Evolutionary conservation across 2,329 filamentous ascomycete genomes (phyloP).

Genomic region (Pyrenochaeta sp.): DNA sequence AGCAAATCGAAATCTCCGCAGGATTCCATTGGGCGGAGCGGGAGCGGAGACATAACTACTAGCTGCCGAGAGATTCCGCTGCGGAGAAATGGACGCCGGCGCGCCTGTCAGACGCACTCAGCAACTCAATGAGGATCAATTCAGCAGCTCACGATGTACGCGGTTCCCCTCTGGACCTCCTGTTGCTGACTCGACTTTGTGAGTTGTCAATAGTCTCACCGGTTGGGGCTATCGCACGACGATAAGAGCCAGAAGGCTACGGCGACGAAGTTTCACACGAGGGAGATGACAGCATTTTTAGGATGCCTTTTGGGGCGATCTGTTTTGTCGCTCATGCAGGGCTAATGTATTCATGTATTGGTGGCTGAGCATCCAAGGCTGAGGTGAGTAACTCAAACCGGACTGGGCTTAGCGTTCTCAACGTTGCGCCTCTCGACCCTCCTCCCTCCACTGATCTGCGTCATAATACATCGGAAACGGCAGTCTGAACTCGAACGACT

Average conservation of each 20-base stretch:
- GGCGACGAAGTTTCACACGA: conserved; percentile 19
- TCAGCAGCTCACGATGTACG: conserved; percentile 2
- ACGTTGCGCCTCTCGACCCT: conserved; percentile 10
- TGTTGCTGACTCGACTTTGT: conserved; percentile 13
- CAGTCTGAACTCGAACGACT: conserved; percentile 3
- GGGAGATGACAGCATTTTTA: conserved; percentile 34
- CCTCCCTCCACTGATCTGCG: conserved; percentile 12
- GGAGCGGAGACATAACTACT: conserved; percentile 18
- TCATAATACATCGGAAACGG: conserved; percentile 20
- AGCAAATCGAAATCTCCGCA: conserved; percentile 16
- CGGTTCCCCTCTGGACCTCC: conserved; percentile 26
- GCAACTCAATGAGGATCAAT: neutral
- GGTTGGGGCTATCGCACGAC: conserved; percentile 11
- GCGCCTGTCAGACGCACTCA: conserved; percentile 15
- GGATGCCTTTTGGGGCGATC: conserved; percentile 26
- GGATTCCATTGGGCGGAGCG: conserved; percentile 20
- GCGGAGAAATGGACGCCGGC: conserved; percentile 17
- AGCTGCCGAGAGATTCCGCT: conserved; percentile 32
- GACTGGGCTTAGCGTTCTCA: conserved; percentile 18
- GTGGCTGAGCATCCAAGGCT: conserved; percentile 42
- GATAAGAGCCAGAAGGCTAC: conserved; percentile 21
- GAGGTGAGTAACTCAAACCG: conserved; percentile 20
- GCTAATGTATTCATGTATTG: conserved; percentile 49
- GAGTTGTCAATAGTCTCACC: conserved; percentile 7
- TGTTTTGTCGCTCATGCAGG: conserved; percentile 44